A percentile compares a stretch with the other conserved stretches of the same genome.
phyloP scores from a whole-genome alignment of 768 basidiomycete genomes.

The Termitomyces heimii region DNA sequence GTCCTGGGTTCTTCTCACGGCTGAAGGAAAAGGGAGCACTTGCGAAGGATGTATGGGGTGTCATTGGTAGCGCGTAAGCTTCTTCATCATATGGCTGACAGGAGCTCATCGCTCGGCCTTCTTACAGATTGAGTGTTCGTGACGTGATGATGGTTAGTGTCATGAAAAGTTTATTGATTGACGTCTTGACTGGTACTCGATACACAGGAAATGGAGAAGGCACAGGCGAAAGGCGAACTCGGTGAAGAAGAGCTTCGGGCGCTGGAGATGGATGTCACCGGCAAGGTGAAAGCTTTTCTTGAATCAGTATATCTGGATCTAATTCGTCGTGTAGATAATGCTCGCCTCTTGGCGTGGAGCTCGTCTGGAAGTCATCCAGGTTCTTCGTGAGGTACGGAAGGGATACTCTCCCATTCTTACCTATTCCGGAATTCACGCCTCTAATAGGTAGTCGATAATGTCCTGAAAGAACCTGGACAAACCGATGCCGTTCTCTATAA shows the following conservation, averaged over 20 bases:
- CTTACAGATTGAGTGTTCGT: slow-evolving; percentile 60
- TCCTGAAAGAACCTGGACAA: slow-evolving; percentile 73
- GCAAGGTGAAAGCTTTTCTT: slow-evolving; percentile 52
- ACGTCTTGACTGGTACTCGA: not conserved
- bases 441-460: slow-evolving; percentile 69
- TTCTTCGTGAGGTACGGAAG: slow-evolving; percentile 57
- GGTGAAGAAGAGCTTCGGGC: slow-evolving; percentile 81
- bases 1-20: slow-evolving; percentile 87
- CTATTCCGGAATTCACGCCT: not conserved
- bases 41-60: slow-evolving; percentile 95
- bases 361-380: slow-evolving; percentile 89
- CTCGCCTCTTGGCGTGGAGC: slow-evolving; percentile 98
- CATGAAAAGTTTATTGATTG: not conserved
- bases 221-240: slow-evolving; percentile 85
- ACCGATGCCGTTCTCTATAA: slow-evolving; percentile 68
- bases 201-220: slow-evolving; percentile 74
- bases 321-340: slow-evolving; percentile 53
- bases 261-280: slow-evolving; percentile 89
- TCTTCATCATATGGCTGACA: slow-evolving; percentile 1
- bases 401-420: not conserved
- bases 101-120: not conserved
- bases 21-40: slow-evolving; percentile 92
- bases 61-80: slow-evolving; percentile 90
- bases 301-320: not conserved
- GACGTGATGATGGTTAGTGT: slow-evolving; percentile 57